Percentiles rank a stretch among this genome's conserved stretches.
Conservation (phyloP, 129 eudicot genomes). For the Solidago caesia region DNA sequence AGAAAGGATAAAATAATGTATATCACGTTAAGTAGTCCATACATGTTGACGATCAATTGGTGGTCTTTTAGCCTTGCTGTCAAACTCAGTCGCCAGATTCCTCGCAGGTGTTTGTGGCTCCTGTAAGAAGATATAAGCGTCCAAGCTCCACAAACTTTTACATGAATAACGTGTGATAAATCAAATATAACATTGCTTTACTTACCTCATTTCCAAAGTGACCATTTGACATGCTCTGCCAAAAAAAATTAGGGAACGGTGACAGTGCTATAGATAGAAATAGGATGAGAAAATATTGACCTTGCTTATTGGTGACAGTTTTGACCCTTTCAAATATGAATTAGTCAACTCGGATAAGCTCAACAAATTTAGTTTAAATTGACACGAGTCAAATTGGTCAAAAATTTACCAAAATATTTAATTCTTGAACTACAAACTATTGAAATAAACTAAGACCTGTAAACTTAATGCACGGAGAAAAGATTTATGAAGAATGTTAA, state of each 20-base stretch:
- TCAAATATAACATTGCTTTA: conserved; percentile 18
- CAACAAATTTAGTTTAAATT: background rate
- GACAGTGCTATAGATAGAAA: background rate
- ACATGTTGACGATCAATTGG: conserved; percentile 89
- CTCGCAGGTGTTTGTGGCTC: conserved; percentile 71
- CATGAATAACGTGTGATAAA: conserved; percentile 30
- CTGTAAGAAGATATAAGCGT: conserved; percentile 37
- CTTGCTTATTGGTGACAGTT: background rate
- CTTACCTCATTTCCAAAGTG: conserved; percentile 49
- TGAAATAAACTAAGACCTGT: background rate
- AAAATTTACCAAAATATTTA: background rate
- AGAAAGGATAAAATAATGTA: background rate
- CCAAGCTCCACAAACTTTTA: background rate
- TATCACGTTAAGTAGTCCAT: conserved; percentile 18
- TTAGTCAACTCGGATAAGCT: background rate
- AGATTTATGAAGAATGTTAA: background rate
- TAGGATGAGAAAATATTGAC: background rate
- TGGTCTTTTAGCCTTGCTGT: conserved; percentile 69
- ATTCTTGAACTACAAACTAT: background rate
- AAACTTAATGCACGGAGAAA: background rate
- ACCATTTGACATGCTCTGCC: conserved; percentile 68
- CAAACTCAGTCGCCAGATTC: conserved; percentile 57
- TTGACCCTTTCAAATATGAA: conserved; percentile 1
- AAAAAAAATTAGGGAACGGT: conserved; percentile 8
- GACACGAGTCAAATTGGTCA: background rate